A percentile compares a stretch with the other conserved stretches of the same genome.
phyloP scores from a whole-genome alignment of 441 rosid species.

The Gossypium davidsonii region DNA sequence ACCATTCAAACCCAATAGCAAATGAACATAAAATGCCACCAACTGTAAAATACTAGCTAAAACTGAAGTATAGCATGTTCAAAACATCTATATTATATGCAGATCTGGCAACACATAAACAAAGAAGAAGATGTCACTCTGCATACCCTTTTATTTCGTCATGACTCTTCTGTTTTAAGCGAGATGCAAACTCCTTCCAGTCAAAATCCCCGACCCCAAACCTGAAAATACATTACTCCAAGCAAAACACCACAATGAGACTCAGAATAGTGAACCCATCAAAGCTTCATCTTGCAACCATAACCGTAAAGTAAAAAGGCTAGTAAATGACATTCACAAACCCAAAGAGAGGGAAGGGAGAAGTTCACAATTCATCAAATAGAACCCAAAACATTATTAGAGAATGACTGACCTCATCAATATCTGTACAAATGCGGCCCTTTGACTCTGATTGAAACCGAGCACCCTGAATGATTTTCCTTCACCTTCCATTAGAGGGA shows the following conservation, averaged over 20 bases:
- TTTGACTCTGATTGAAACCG: conserved; percentile 92
- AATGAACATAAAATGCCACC: not conserved
- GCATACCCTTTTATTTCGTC: conserved; percentile 80
- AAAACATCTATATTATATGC: conserved; percentile 7
- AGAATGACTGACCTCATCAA: conserved; percentile 67
- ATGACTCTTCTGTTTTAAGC: conserved; percentile 83
- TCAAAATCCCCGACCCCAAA: conserved; percentile 89
- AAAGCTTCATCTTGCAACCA: conserved; percentile 6
- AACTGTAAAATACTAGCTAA: not conserved
- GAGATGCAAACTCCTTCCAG: conserved; percentile 81
- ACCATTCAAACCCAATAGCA: not conserved
- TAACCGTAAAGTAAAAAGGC: not conserved
- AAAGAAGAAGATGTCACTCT: conserved; percentile 18
- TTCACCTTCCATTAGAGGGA: conserved; percentile 98
- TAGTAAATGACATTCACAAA: not conserved
- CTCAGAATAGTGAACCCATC: not conserved
- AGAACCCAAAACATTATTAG: conserved; percentile 13
- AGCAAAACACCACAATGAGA: not conserved
- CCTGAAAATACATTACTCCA: conserved; percentile 35
- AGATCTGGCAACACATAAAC: not conserved
- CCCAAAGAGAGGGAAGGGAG: not conserved
- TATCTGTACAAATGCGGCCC: conserved; percentile 88
- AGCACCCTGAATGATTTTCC: conserved; percentile 90
- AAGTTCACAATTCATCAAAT: conserved; percentile 3
- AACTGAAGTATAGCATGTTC: not conserved